Percentiles rank a stretch among this genome's conserved stretches.
These are phyloP conservation scores for Nepenthes mirabilis DNA, from an alignment of 148 eudicot genomes.

Conservation along the genomic window DNA sequence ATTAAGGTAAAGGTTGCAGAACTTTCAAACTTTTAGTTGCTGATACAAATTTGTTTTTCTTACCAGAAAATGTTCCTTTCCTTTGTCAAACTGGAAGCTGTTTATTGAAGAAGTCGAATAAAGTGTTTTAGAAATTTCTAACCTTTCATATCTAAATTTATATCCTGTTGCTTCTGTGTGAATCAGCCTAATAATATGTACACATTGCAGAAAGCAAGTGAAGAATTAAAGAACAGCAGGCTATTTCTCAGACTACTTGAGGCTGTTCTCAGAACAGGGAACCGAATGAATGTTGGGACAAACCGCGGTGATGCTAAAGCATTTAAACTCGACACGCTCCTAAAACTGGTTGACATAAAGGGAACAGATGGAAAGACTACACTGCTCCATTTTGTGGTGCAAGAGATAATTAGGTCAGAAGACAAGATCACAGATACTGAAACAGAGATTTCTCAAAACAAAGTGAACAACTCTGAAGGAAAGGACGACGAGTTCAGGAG, in stretches of 20 bases:
- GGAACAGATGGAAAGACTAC: constrained; percentile 98
- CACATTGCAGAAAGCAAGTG: constrained; percentile 56
- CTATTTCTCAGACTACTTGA: constrained; percentile 87
- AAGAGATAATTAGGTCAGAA: constrained; percentile 85
- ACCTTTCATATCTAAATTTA: too few relatives aligned
- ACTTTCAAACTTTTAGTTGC: too few relatives aligned
- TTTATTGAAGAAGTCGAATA: too few relatives aligned
- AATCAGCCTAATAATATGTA: not conserved
- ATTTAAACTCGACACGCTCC: constrained; percentile 79
- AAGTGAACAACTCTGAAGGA: constrained; percentile 20
- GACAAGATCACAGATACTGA: constrained; percentile 23
- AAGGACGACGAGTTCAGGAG: constrained; percentile 68
- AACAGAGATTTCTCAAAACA: constrained; percentile 18
- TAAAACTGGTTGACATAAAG: constrained; percentile 77
- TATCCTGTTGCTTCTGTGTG: not conserved
- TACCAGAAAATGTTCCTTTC: too few relatives aligned
- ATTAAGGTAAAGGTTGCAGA: constrained; percentile 46
- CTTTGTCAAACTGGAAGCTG: too few relatives aligned
- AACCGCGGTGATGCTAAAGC: constrained; percentile 91
- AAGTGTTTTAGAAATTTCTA: too few relatives aligned
- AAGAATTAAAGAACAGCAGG: constrained; percentile 74
- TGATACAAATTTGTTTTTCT: too few relatives aligned
- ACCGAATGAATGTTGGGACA: constrained; percentile 97
- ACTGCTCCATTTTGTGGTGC: constrained; percentile 95
- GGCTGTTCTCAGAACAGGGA: constrained; percentile 92